Base-by-base conservation (phyloP, 768 basidiomycete genomes). In the Pleurotus cornucopiae region DNA sequence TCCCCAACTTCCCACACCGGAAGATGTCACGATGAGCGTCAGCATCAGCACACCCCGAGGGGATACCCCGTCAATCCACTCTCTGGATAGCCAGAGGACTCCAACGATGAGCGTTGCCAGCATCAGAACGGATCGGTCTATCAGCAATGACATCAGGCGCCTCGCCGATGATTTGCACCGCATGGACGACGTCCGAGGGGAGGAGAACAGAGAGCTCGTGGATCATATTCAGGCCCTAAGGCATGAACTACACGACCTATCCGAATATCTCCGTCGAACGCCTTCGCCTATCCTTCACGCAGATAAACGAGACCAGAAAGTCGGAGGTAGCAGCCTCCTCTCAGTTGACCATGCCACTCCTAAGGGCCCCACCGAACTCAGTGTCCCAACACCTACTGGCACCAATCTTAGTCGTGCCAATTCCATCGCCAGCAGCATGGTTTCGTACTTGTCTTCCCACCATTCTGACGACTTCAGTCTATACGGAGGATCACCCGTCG, bases 171-270 rank as follows among this genome's bases (percentile, higher is more conserved):
- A 89, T 52, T 63, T 92, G 11, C 73, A 73, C 6, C 65, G 68
- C 2, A 76, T 76, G 55, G 84, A 92, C 61, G 73, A 78, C 30
- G 72, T 75, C 14, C 73, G 88, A 53, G 85, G 82, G 0, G 74
- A 80, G 2, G 89, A 94, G 60, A 80, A 76, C 26, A 75, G 80
- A 23, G 85, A 85, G 13, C 65, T 94, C 6, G 76, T 79, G 0
- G 83, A 82, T 46, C 85, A 88, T 63, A 75, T 96, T 3, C 80
- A 80, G 51, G 80, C 83, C 0, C 81, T 97, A 39, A 80, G 87
- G 56, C 76, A 85, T 38, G 85, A 89, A 60, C 71, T 96, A 2
- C 76, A 75, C 11, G 82, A 85, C 45, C 74, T 94, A 9, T 79
- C 84, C 0, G 72, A 81, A 25, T 80, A 76, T 58, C 67, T 88